Evolutionary conservation across 345 rosid genomes (phyloP).

Genomic region (Populus davidiana): DNA sequence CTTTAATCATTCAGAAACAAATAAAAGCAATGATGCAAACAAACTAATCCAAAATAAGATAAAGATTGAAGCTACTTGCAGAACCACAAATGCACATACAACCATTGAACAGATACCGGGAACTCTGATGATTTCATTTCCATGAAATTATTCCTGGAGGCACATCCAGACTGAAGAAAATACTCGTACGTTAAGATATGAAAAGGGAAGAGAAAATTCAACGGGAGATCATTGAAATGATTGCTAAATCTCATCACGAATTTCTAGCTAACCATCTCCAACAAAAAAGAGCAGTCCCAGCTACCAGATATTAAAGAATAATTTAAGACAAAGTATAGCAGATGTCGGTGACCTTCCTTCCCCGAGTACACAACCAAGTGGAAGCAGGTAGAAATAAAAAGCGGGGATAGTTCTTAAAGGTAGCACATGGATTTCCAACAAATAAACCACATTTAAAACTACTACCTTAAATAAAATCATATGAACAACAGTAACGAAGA

Average conservation of each 20-base stretch:
- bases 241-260: too few relatives aligned
- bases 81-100: not conserved
- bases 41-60: not conserved
- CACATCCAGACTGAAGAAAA: too few relatives aligned
- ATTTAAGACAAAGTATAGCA: not conserved
- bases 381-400: conserved; percentile 1
- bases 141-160: not conserved
- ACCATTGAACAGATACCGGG: not conserved
- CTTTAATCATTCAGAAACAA: not conserved
- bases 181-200: too few relatives aligned
- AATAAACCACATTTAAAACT: not conserved
- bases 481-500: not conserved
- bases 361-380: conserved; percentile 3
- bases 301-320: not conserved
- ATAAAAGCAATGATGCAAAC: too few relatives aligned
- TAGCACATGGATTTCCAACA: not conserved
- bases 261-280: not conserved
- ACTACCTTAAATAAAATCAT: not conserved
- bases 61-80: not conserved
- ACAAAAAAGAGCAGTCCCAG: not conserved
- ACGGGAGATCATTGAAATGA: too few relatives aligned
- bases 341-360: not conserved
- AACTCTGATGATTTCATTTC: not conserved
- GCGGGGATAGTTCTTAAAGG: not conserved
- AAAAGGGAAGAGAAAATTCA: too few relatives aligned